Conservation (phyloP, 1,284 basidiomycete genomes). For the Singerocomus inundabilis region DNA sequence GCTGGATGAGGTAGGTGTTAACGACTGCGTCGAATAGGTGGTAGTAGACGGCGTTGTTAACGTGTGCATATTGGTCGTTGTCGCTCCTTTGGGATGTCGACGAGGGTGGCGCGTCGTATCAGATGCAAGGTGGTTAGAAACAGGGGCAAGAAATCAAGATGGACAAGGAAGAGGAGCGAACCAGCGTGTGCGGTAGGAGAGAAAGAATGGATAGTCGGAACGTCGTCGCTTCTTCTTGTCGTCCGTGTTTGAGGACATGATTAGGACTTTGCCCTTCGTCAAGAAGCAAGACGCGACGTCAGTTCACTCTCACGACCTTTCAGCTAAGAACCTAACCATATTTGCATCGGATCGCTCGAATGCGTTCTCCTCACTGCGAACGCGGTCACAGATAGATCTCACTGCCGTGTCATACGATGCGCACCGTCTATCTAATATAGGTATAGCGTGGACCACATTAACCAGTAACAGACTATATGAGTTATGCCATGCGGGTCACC, state of each 20-base stretch:
- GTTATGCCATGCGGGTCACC: too few species aligned
- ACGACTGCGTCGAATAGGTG: constrained; percentile 75
- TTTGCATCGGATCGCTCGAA: too few species aligned
- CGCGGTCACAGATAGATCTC: too few species aligned
- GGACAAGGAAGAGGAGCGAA: constrained; percentile 32
- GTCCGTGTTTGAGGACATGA: constrained; percentile 6
- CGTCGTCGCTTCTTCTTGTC: constrained; percentile 39
- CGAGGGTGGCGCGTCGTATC: background rate
- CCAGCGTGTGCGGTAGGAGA: constrained; percentile 69
- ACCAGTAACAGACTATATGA: too few species aligned
- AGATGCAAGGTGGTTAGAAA: constrained; percentile 8
- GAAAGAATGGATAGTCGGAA: constrained; percentile 56
- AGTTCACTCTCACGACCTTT: too few species aligned
- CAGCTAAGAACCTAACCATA: too few species aligned
- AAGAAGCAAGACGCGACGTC: too few species aligned
- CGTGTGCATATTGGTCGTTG: constrained; percentile 77
- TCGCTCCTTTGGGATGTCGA: constrained; percentile 54
- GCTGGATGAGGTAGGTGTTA: constrained; percentile 67
- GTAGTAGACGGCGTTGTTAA: constrained; percentile 79
- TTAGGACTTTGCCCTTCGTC: background rate
- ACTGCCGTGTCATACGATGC: too few species aligned
- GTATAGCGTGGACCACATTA: too few species aligned
- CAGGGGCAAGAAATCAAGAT: background rate
- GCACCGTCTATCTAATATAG: too few species aligned
- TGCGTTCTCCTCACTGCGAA: too few species aligned